Evolutionary conservation across 2,329 filamentous ascomycete genomes (phyloP).

Genomic region (Akanthomyces dipterigenus): DNA sequence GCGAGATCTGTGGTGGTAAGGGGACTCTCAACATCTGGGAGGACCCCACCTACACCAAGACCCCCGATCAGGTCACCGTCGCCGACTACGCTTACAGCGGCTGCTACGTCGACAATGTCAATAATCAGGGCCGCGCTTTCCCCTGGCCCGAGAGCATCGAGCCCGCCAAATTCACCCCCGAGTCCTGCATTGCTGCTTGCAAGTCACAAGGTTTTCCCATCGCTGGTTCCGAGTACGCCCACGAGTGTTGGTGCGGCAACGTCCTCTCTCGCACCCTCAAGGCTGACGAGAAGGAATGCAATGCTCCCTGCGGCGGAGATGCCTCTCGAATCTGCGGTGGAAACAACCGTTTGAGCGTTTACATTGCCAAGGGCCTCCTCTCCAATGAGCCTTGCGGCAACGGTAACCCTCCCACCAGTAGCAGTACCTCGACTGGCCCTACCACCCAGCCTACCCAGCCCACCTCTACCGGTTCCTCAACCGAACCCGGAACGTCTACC

Average conservation of each 20-base stretch:
- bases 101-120: constrained; percentile 47
- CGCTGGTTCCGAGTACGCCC: constrained; percentile 41
- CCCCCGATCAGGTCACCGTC: constrained; percentile 38
- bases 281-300: constrained; percentile 35
- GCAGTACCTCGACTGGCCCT: constrained; percentile 12
- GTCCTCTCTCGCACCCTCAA: constrained; percentile 42
- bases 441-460: constrained; percentile 7
- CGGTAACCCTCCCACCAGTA: constrained; percentile 20
- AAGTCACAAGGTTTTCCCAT: constrained; percentile 37
- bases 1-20: constrained; percentile 41
- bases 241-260: constrained; percentile 45
- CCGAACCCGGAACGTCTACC: background rate
- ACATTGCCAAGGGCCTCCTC: constrained; percentile 41
- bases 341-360: constrained; percentile 34
- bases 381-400: constrained; percentile 44
- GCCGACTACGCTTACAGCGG: constrained; percentile 53
- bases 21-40: constrained; percentile 40
- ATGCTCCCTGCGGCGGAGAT: constrained; percentile 46
- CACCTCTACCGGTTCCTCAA: background rate
- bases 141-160: constrained; percentile 35
- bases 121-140: constrained; percentile 34
- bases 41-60: constrained; percentile 40
- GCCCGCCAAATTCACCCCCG: constrained; percentile 32
- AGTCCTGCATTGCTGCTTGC: constrained; percentile 37
- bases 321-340: constrained; percentile 36